Base-by-base conservation (phyloP, 23 red algal genomes). In the Gracilaria gracilis region DNA sequence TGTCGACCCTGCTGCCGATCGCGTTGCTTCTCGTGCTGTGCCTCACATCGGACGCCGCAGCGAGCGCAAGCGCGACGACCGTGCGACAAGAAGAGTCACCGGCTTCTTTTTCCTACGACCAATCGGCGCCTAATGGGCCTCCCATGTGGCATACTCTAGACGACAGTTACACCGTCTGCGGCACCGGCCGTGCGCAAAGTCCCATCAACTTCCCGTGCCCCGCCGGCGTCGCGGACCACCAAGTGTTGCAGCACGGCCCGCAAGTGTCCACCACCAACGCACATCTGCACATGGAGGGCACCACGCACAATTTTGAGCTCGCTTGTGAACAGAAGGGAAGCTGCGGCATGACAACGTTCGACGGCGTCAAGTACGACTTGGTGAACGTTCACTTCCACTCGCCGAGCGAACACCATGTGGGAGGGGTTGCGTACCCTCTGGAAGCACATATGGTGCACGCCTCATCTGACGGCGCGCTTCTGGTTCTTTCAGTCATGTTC, bases 381-480 rank as follows among this genome's bases (percentile, higher is more conserved):
- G 49, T 93, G 42, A 64, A 88, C 35, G 15, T 82, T 4, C 91
- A 94, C 51, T 58, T 88, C 48, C 91, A 94, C 33, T 71, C 81
- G 1, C 28, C 40, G 23, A 62, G 31, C 13, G 91, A 94, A 61
- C 36, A 94, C 50, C 46, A 38, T 16, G 11, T 88, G 14, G 31
- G 49, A 27, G 91, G 91, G 14, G 50, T 58, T 17, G 17, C 31
- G 0, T 94, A 87, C 35, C 91, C 91, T 0, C 31, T 86, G n/a
- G 82, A 80, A 20, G 39, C 85, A 31, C 91, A 94, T 20, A 44
- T 94, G 44, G 91, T 94, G 25, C 91, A 94, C 35, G 23, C 25
- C 13, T 40, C 75, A 20, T 14, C 13, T 7, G 71, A 66, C 34
- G 91, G 91, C 4, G 79, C 32, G 13, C 64, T 88, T 0, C 24